These are phyloP conservation scores for Neurospora crassa DNA, from an alignment of 2,329 filamentous ascomycete species.

Conservation along the genomic window DNA sequence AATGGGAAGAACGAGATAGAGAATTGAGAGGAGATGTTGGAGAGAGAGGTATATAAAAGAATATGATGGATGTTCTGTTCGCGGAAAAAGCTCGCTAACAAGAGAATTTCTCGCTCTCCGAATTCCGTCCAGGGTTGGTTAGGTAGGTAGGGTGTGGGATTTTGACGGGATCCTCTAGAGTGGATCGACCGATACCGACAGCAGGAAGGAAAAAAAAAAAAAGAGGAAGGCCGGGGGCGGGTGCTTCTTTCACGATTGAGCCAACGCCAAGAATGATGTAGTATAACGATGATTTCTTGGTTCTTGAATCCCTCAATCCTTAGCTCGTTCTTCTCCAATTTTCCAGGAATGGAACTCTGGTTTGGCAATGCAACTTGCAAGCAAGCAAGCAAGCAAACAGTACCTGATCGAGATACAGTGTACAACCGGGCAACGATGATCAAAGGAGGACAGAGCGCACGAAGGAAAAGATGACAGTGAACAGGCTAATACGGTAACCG, in stretches of 20 bases:
- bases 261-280: not conserved
- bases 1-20: not conserved
- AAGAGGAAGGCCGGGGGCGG: not conserved
- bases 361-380: not conserved
- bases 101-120: not conserved
- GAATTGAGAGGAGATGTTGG: not conserved
- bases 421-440: not conserved
- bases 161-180: not conserved
- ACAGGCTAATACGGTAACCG: constrained; percentile 2
- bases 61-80: not conserved
- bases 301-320: not conserved
- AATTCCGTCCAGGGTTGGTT: not conserved
- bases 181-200: not conserved
- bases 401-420: not conserved
- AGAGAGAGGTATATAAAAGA: not conserved
- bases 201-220: not conserved
- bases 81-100: not conserved
- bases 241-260: not conserved
- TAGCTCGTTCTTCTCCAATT: not conserved
- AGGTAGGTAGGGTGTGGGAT: not conserved
- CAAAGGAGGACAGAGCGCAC: not conserved
- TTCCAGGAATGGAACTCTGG: not conserved
- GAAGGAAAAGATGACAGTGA: not conserved
- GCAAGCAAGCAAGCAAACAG: not conserved
- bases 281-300: not conserved